Evolutionary conservation across 352 stramenopile species (phyloP), one percentile per base, ranked within the genome.

Genomic region (Phytophthora boehmeriae): DNA sequence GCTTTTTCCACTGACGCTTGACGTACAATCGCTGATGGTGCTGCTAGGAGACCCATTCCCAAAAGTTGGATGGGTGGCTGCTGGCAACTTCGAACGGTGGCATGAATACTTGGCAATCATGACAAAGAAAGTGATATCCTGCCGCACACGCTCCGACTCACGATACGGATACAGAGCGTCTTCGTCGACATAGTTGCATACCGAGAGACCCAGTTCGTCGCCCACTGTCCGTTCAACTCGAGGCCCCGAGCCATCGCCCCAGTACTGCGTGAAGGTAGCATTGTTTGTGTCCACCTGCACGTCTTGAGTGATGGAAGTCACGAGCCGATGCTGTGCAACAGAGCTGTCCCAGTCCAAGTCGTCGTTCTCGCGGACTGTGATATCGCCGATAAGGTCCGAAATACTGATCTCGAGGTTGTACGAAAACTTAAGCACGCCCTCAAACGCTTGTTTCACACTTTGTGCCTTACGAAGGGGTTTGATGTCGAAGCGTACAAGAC

Each of bases 151-250:
- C 11, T 66, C 59, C 1, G 22, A 41, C 8, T 59, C 22, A 23
- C 62, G 60, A 42, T 88, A 88, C 54, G 78, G 75, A 53, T 80
- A 82, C 5, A 83, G 47, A 0, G 68, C 67, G 48, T 88, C 78
- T 4, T 78, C 66, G 4, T 83, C 73, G 30, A 88, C 72, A 35
- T 59, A 80, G 28, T 85, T 76, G 52, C 65, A 76, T 50, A 68
- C 66, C 6, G 66, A 46, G n/a, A 75, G 38, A n/a, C 69, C 64
- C 19, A 76, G 54, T 41, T 80, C 63, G 3, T 63, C 62, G 32
- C 60, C 44, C 16, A 61, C 43, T 10, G 62, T 39, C 27, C 49
- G 46, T 42, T 56, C 34, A 1, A 39, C 25, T 19, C 35, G 25
- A 19, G 54, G 55, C 4, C 62, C 54, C 11, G 55, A 44, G 47